Conservation (phyloP, 192 early-diverging fungal species). For the Coemansia sp. region DNA sequence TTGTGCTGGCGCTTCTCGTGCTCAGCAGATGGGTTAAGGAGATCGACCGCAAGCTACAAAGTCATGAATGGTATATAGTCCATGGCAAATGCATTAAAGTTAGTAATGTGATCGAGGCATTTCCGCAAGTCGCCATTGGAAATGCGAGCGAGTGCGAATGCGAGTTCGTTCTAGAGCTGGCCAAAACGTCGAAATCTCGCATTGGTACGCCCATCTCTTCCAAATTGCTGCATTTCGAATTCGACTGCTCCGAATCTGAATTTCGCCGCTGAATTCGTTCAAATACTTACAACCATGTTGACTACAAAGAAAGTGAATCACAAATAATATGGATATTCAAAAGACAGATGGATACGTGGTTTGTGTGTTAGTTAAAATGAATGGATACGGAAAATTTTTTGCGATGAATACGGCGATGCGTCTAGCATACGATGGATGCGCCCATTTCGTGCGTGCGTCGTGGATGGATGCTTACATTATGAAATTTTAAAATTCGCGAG, state of each 20-base stretch:
- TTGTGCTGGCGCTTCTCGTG: slow-evolving; percentile 84
- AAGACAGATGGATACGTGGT: slow-evolving; percentile 10
- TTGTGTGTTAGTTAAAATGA: neutral
- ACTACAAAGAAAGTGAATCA: slow-evolving; percentile 23
- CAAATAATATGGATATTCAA: neutral
- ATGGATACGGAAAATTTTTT: slow-evolving; percentile 11
- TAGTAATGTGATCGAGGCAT: slow-evolving; percentile 1
- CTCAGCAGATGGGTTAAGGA: slow-evolving; percentile 85
- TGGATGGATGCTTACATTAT: slow-evolving; percentile 7
- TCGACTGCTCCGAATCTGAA: slow-evolving; percentile 5
- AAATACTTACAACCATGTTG: slow-evolving; percentile 56
- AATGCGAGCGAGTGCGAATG: neutral
- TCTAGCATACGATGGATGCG: slow-evolving; percentile 24
- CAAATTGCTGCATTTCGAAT: neutral
- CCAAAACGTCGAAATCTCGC: neutral
- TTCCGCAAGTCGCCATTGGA: neutral
- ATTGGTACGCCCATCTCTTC: neutral
- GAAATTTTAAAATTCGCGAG: slow-evolving; percentile 7
- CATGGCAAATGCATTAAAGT: slow-evolving; percentile 1
- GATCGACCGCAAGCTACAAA: slow-evolving; percentile 85
- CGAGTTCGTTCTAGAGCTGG: neutral
- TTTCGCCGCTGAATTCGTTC: neutral
- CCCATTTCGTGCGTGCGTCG: slow-evolving; percentile 1
- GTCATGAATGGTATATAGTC: slow-evolving; percentile 2
- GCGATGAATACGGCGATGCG: neutral